phyloP scores from a whole-genome alignment of 1,284 basidiomycete species.

The Anthracocystis panici-leucophaei region DNA sequence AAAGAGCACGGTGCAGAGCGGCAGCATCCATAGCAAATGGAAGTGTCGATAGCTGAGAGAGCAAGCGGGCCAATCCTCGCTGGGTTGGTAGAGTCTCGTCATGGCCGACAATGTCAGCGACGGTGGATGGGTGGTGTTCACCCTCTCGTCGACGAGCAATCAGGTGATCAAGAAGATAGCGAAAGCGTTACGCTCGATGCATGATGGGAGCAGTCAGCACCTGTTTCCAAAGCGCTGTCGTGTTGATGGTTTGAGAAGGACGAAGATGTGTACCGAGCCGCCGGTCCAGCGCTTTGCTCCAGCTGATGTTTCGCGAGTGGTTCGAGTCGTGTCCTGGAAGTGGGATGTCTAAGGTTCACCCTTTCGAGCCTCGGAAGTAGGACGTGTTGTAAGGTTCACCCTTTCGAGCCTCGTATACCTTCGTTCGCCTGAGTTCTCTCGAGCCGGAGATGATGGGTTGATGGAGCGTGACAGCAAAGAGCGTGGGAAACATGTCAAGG shows the following conservation, averaged over 20 bases:
- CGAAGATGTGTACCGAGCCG: background rate
- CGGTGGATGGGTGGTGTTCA: background rate
- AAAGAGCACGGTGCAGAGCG: conserved; percentile 50
- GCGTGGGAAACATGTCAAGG: too few species aligned
- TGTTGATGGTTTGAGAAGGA: background rate
- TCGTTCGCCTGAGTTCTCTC: too few species aligned
- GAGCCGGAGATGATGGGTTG: too few species aligned
- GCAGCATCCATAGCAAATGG: conserved; percentile 59
- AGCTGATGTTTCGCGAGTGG: too few species aligned
- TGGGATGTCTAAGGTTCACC: too few species aligned
- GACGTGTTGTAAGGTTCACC: too few species aligned
- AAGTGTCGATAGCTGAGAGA: conserved; percentile 58
- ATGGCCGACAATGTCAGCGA: conserved; percentile 7
- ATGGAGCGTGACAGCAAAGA: too few species aligned
- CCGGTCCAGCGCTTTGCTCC: background rate
- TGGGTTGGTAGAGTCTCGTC: conserved; percentile 18
- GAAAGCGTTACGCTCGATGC: conserved; percentile 1
- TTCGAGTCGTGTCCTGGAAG: too few species aligned
- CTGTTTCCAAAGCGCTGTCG: background rate
- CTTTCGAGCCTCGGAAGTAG: too few species aligned
- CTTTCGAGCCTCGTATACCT: too few species aligned
- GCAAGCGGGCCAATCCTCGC: conserved; percentile 47
- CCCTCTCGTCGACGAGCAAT: background rate
- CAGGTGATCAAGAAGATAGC: background rate
- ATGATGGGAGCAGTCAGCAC: background rate